Base-by-base conservation (phyloP, 805 yeast species). In the Lipomyces sp. region DNA sequence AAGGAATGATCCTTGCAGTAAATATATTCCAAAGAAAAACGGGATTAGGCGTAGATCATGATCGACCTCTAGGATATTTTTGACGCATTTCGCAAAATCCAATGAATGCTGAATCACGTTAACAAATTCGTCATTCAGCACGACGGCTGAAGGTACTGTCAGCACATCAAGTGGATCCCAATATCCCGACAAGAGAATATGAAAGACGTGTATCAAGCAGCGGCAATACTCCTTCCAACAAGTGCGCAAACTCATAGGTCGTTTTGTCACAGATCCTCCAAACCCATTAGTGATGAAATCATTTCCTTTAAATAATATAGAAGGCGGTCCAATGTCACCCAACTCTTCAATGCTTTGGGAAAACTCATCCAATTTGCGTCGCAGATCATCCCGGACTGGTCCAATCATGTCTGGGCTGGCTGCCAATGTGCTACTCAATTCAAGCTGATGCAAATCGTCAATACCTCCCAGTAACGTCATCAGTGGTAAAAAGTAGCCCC, bases 401-500 rank as follows among this genome's bases (percentile, higher is more conserved):
- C 59, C 68, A 24, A 60, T 62, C n/a, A 57, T 66, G 48, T 66
- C 72, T 48, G 51, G 65, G 39, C 58, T 60, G 57, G 54, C 69
- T 4, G 63, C 64, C 32, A 69, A 62, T 30, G 74, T 69, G 6
- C 75, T 75, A 53, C 74, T 71, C 64, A 74, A 72, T 42, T 70
- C 71, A 2, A 68, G 64, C 54, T 70, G 72, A 66, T 72, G 72
- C 62, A 71, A 32, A 60, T 72, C 69, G 5, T 63, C 73, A 10
- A 77, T 69, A 33, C 73, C 73, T 0, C 81, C 81, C 53, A 79
- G 71, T 5, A 80, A 59, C 37, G 75, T 73, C 67, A 77, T 74
- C 15, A 76, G 59, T 2, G 82, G 81, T 24, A 80, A 64, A 61
- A 78, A 75, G 75, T 79, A 80, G 0, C 82, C 83, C 73, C 75